Evolutionary conservation across 2,329 filamentous ascomycete genomes (phyloP), one percentile per base, ranked within the genome.

Genomic region (Talaromyces sp.): DNA sequence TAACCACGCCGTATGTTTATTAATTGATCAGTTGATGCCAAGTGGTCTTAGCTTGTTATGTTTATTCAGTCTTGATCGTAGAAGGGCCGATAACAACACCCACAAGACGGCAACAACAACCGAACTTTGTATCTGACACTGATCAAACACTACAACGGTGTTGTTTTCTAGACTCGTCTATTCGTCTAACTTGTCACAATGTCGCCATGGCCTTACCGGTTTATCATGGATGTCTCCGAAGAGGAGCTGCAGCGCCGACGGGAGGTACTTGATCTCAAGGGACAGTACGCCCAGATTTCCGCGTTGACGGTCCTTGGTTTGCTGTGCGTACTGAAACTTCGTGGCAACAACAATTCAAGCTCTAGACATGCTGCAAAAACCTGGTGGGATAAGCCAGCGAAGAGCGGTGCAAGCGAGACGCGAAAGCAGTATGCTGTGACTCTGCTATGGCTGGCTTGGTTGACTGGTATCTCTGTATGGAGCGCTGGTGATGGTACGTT

Each of bases 221-320:
- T 86, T 64, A 61, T 61, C 17, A 70, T 82, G 41, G 75, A 75
- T n/a, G 73, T 84, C 27, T 75, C 77, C 13, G 71, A 79, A 14
- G 73, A 78, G 27, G 80, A 85, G 64, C 78, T 80, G 58, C 73
- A 80, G 53, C 75, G 77, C 27, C 78, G 84, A 38, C 77, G 84
- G 35, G 73, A 78, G 26, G 68, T 81, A 26, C 78, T 87, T n/a
- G 80, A 85, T 66, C 73, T 73, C 55, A 83, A 85, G 58, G 84
- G 82, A 8, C 70, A 76, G n/a, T 72, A 82, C 41, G 84, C 84
- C 17, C 84, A 86, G 69, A 71, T 78, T 63, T 85, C 84, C 1
- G 75, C 81, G 5, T 62, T 86, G 9, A 63, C 80, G 4, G 3
- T 61, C 78, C 2, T 77, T 68, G n/a, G 27, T 71, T 8, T 75